phyloP scores from a whole-genome alignment of 495 filamentous ascomycete genomes.

The Trichoderma orchidacearum region DNA sequence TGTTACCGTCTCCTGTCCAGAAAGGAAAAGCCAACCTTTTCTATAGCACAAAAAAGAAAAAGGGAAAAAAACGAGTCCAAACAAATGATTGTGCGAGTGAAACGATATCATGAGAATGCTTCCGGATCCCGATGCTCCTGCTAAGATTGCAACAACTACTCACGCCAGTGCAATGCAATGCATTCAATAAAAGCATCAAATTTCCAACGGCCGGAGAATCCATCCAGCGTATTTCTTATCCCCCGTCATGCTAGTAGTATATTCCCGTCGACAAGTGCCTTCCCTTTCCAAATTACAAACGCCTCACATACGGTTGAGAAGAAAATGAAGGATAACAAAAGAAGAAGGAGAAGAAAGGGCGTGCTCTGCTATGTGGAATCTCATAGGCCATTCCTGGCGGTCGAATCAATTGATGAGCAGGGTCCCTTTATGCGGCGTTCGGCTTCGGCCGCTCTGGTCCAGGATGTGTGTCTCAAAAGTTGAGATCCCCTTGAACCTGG shows the following conservation, averaged over 20 bases:
- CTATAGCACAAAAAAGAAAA: not conserved
- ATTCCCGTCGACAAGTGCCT: not conserved
- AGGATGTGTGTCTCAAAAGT: not conserved
- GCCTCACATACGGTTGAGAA: not conserved
- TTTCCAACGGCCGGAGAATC: not conserved
- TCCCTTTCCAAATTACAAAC: not conserved
- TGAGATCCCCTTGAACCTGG: not conserved
- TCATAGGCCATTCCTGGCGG: not conserved
- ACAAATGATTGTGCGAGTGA: not conserved
- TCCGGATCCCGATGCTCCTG: not conserved
- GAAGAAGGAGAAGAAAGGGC: too few species aligned
- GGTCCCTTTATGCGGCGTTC: not conserved
- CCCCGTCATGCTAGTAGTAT: not conserved
- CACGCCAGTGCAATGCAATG: not conserved
- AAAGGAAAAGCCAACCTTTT: not conserved
- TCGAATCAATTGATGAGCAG: not conserved
- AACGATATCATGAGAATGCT: not conserved
- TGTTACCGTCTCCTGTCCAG: not conserved
- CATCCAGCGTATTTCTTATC: not conserved
- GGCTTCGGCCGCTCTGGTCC: not conserved
- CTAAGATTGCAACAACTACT: not conserved
- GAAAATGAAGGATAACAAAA: not conserved
- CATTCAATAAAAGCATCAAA: not conserved
- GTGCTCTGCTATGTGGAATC: not conserved
- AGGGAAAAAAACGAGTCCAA: not conserved